These are phyloP conservation scores for Ensete ventricosum DNA, from an alignment of 176 grass and related monocot genomes.

Conservation along the genomic window DNA sequence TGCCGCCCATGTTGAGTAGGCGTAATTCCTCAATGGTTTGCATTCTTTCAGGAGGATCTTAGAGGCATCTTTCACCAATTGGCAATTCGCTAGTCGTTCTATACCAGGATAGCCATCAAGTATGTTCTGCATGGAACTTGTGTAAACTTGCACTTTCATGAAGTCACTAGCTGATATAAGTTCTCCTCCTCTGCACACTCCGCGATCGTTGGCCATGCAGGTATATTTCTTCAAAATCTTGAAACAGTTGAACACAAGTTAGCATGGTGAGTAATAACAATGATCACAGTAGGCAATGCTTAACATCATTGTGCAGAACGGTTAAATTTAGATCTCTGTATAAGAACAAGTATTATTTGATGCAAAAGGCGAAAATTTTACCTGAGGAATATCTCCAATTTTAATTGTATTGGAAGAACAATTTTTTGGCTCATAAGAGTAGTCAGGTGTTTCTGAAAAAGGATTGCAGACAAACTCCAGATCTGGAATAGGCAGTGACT, in stretches of 20 bases:
- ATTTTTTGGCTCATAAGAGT: constrained; percentile 62
- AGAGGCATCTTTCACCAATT: constrained; percentile 58
- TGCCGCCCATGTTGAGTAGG: constrained; percentile 34
- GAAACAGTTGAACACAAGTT: not conserved
- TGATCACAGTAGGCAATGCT: too few species aligned
- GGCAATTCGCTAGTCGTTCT: constrained; percentile 61
- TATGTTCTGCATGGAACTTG: constrained; percentile 63
- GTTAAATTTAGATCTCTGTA: not conserved
- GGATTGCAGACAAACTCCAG: constrained; percentile 90
- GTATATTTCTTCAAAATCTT: constrained; percentile 70
- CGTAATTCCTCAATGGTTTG: constrained; percentile 39
- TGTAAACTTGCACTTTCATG: constrained; percentile 62
- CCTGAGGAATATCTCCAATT: constrained; percentile 86
- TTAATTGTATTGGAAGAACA: constrained; percentile 55
- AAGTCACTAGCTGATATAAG: constrained; percentile 63
- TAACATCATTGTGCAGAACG: too few species aligned
- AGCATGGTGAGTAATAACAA: not conserved
- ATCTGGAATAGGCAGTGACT: constrained; percentile 40
- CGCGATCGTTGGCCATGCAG: constrained; percentile 46
- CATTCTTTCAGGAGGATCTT: constrained; percentile 60
- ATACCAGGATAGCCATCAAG: constrained; percentile 78
- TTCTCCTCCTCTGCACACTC: constrained; percentile 34
- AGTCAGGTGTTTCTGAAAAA: constrained; percentile 64
- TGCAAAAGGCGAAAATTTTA: constrained; percentile 6
- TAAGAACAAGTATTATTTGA: not conserved